Base-by-base conservation (phyloP, 106 monocot species). In the Dendrobium nobile region DNA sequence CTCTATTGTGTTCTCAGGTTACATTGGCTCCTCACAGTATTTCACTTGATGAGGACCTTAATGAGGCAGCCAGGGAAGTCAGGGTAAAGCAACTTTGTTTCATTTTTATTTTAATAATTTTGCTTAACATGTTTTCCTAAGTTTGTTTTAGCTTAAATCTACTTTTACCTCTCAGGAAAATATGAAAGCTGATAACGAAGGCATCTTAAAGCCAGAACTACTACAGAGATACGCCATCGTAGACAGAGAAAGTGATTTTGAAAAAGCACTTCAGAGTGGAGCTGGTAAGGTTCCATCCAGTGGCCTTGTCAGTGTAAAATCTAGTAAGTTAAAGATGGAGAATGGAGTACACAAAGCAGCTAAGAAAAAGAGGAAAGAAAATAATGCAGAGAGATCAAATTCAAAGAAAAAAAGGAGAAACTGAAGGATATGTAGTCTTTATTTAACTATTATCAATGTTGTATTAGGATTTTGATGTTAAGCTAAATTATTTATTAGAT, bases 11-110 rank as follows among this genome's bases (percentile, higher is more conserved):
- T 16, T 68, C 41, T 72, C 27, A 98, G 91, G 88, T 88, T 82
- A 67, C 67, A 18, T 28, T 91, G 84, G 41, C 81, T 18, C 95
- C 95, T 81, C 93, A 82, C 75, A 79, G 80, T 75, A 82, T 80
- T 70, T 92, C 99, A 16, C 41, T 99, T 26, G 93, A 99, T 81
- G 99, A 95, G 75, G 98, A 93, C 81, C 95, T 95, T 40, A 82
- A 87, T 33, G 89, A 92, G 56, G 99, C 82, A 47, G 88, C 92
- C 26, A 90, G 51, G 42, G 90, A 93, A 90, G 95, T 90, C 33
- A 84, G 67, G 84, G 99, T 95, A 42, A 78, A 87, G 9, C 41
- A 47, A 44, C 42, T 18, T 18, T 26, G 13, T 13, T 48, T 81
- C 7, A 31, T 27, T 68, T 10, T 68, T 33, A 70, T 16, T 33